Evolutionary conservation across 169 alveolate genomes (phyloP).

Genomic region (Plasmodium fragile): DNA sequence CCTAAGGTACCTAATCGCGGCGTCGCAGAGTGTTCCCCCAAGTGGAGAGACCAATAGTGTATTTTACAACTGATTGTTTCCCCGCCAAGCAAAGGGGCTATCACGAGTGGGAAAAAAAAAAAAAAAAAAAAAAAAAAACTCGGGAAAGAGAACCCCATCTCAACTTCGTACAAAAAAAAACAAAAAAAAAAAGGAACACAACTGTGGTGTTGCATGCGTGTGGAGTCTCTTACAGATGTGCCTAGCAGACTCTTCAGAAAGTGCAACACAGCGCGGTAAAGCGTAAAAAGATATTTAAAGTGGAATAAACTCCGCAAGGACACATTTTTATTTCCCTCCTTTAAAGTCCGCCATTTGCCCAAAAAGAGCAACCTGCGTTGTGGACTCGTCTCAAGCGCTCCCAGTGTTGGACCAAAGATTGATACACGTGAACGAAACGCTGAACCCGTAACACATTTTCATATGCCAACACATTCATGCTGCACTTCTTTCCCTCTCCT

Average conservation of each 20-base stretch:
- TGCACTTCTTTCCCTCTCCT: background rate
- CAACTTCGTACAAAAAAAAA: background rate
- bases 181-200: background rate
- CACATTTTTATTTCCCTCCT: background rate
- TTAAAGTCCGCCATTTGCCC: background rate
- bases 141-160: background rate
- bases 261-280: background rate
- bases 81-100: background rate
- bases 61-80: background rate
- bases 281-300: background rate
- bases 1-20: background rate
- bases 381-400: background rate
- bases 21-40: background rate
- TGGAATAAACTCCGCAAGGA: background rate
- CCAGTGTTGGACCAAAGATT: background rate
- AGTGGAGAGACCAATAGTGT: background rate
- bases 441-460: background rate
- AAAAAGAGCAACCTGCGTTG: background rate
- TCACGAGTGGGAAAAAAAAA: background rate
- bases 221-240: background rate
- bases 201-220: background rate
- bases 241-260: background rate
- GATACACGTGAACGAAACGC: background rate
- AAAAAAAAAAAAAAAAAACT: no score
- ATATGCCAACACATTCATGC: background rate